These are phyloP conservation scores for Spinellus fusiger DNA, from an alignment of 192 early-diverging fungal species.

Conservation along the genomic window DNA sequence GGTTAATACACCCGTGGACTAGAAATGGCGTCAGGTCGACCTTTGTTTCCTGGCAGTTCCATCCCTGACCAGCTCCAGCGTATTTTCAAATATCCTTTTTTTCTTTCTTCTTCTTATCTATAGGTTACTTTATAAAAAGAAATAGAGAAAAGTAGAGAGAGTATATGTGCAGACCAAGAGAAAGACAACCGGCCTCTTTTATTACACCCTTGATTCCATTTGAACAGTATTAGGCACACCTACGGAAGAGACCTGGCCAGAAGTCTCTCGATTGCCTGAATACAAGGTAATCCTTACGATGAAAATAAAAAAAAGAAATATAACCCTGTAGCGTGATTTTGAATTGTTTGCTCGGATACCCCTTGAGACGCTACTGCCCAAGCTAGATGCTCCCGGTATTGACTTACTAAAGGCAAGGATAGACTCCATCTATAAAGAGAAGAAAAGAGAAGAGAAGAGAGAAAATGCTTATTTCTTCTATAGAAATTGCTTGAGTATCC, in stretches of 20 bases:
- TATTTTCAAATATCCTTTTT: constrained; percentile 77
- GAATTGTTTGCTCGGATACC: constrained; percentile 65
- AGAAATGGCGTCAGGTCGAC: constrained; percentile 84
- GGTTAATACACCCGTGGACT: background rate
- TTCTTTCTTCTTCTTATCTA: background rate
- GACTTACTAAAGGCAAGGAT: constrained; percentile 68
- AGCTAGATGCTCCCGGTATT: constrained; percentile 78
- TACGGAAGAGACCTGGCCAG: constrained; percentile 78
- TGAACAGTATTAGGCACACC: constrained; percentile 70
- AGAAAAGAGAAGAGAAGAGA: background rate
- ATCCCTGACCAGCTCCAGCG: constrained; percentile 80
- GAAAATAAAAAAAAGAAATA: too few species aligned
- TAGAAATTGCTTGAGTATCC: constrained; percentile 64
- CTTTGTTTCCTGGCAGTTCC: constrained; percentile 88
- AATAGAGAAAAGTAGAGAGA: too few species aligned
- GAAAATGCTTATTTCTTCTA: background rate
- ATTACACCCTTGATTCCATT: constrained; percentile 13
- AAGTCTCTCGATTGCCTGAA: constrained; percentile 80
- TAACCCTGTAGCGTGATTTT: constrained; percentile 62
- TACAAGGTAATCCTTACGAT: constrained; percentile 53
- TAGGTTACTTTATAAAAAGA: background rate
- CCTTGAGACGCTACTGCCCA: constrained; percentile 73
- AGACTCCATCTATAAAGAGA: background rate
- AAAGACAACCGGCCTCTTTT: too few species aligned
- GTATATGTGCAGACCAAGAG: too few species aligned